Conservation (phyloP, 2,329 filamentous ascomycete species). For the Penicillium sp. region DNA sequence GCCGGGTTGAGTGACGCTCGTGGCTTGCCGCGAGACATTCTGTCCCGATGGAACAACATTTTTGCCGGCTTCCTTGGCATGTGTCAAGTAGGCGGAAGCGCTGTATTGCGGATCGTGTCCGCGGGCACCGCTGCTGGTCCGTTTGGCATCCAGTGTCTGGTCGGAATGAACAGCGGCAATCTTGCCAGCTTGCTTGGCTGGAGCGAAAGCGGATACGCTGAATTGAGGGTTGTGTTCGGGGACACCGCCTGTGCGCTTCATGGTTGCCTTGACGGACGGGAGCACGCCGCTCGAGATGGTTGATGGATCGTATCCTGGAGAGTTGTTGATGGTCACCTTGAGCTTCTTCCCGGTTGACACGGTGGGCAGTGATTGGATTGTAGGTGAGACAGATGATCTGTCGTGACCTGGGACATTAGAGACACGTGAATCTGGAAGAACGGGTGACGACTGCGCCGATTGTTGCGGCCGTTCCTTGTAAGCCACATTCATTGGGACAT, state of each 20-base stretch:
- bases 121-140: constrained; percentile 10
- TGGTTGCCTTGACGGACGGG: constrained; percentile 3
- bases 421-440: constrained; percentile 17
- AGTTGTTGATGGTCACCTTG: constrained; percentile 12
- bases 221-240: constrained; percentile 5
- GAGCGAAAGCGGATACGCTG: neutral
- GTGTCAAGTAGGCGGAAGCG: neutral
- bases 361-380: constrained; percentile 13
- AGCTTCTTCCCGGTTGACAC: constrained; percentile 13
- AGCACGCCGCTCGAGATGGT: constrained; percentile 14
- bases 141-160: neutral
- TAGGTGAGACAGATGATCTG: constrained; percentile 13
- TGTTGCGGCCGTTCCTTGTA: constrained; percentile 19
- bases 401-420: constrained; percentile 23
- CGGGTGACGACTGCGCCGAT: constrained; percentile 8
- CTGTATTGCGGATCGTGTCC: constrained; percentile 11
- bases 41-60: neutral
- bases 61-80: constrained; percentile 4
- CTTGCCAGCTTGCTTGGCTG: constrained; percentile 3
- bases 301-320: constrained; percentile 20
- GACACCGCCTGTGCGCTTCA: constrained; percentile 7
- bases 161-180: neutral
- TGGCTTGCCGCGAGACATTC: neutral
- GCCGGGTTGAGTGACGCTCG: neutral
- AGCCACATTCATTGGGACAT: constrained; percentile 23